Conservation (phyloP, 352 stramenopile genomes). For the Pythium angustatum region DNA sequence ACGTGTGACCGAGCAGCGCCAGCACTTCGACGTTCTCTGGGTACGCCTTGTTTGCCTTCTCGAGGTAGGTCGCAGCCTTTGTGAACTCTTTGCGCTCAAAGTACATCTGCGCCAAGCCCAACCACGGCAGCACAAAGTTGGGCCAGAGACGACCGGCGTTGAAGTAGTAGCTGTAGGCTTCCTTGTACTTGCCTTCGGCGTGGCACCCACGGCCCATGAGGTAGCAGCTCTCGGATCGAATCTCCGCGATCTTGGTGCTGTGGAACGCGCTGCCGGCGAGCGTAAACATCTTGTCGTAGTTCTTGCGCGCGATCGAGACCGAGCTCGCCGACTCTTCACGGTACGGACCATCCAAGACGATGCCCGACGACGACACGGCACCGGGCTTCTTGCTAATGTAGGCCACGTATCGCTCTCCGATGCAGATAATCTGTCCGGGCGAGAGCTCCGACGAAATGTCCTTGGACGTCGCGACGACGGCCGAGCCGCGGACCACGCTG, state of each 20-base stretch:
- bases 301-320: slow-evolving; percentile 78
- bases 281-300: slow-evolving; percentile 91
- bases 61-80: slow-evolving; percentile 82
- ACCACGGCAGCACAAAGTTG: slow-evolving; percentile 86
- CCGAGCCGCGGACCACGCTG: slow-evolving; percentile 81
- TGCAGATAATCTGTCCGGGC: slow-evolving; percentile 91
- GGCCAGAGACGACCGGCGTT: slow-evolving; percentile 89
- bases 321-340: slow-evolving; percentile 66
- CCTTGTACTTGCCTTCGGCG: slow-evolving; percentile 92
- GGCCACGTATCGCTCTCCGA: slow-evolving; percentile 91
- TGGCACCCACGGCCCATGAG: slow-evolving; percentile 96
- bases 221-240: slow-evolving; percentile 96
- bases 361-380: slow-evolving; percentile 59
- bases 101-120: slow-evolving; percentile 89
- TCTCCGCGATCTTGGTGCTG: slow-evolving; percentile 87
- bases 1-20: slow-evolving; percentile 78
- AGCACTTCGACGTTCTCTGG: slow-evolving; percentile 87
- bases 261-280: slow-evolving; percentile 88
- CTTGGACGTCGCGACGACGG: slow-evolving; percentile 84
- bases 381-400: slow-evolving; percentile 78
- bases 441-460: slow-evolving; percentile 89
- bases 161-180: slow-evolving; percentile 97
- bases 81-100: slow-evolving; percentile 85
- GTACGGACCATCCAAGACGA: slow-evolving; percentile 80
- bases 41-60: slow-evolving; percentile 90